phyloP scores from a whole-genome alignment of 2,329 filamentous ascomycete species.

The Clonostachys byssicola region DNA sequence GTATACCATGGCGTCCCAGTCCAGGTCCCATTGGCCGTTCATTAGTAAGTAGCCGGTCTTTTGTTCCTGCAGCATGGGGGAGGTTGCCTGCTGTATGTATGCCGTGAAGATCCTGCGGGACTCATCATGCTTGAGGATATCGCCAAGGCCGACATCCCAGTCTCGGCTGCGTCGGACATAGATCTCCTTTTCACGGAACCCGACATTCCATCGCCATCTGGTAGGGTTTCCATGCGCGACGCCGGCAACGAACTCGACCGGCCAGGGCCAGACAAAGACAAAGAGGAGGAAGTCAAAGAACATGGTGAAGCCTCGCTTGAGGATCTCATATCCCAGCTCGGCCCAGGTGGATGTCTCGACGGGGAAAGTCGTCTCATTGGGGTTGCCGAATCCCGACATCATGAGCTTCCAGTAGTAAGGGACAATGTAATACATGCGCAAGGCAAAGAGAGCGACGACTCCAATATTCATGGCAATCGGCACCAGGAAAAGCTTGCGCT shows the following conservation, averaged over 20 bases:
- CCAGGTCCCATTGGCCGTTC: slow-evolving; percentile 81
- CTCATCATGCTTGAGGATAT: slow-evolving; percentile 46
- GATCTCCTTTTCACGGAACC: slow-evolving; percentile 77
- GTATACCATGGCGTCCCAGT: slow-evolving; percentile 76
- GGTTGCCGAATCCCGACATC: slow-evolving; percentile 58
- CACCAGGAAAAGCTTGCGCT: slow-evolving; percentile 78
- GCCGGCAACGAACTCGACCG: slow-evolving; percentile 66
- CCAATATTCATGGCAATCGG: slow-evolving; percentile 72
- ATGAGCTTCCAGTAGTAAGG: slow-evolving; percentile 72
- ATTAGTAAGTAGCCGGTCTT: slow-evolving; percentile 90
- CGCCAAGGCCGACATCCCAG: slow-evolving; percentile 61
- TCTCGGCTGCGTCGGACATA: slow-evolving; percentile 73
- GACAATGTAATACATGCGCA: slow-evolving; percentile 63
- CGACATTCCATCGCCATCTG: slow-evolving; percentile 68
- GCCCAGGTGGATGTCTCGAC: slow-evolving; percentile 50
- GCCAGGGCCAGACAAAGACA: slow-evolving; percentile 69
- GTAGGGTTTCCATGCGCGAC: slow-evolving; percentile 55
- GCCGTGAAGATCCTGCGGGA: slow-evolving; percentile 55
- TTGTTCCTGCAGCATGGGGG: slow-evolving; percentile 58
- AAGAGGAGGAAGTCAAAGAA: slow-evolving; percentile 69
- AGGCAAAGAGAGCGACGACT: slow-evolving; percentile 60
- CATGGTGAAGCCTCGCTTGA: slow-evolving; percentile 60
- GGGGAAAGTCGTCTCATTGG: slow-evolving; percentile 64
- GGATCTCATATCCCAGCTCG: slow-evolving; percentile 51
- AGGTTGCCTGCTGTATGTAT: slow-evolving; percentile 64